Conservation (phyloP, 2,329 filamentous ascomycete genomes). For the Chaetothyriales sp. region DNA sequence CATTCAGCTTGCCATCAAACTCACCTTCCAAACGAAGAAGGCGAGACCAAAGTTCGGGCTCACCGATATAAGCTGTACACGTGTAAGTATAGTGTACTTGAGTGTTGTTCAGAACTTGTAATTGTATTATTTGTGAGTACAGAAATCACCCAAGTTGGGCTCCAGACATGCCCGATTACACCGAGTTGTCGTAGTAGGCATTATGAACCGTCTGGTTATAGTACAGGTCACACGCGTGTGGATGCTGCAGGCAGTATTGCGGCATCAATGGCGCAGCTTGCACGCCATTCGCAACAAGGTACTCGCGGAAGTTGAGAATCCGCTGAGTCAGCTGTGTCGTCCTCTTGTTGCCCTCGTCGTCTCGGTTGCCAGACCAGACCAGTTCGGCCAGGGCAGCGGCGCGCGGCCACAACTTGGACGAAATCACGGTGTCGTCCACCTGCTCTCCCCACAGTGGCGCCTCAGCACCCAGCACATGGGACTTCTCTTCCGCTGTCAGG, state of each 20-base stretch:
- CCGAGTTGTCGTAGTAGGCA: conserved; percentile 1
- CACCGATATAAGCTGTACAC: too few species aligned
- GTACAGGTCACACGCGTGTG: conserved; percentile 42
- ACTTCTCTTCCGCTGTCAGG: conserved; percentile 32
- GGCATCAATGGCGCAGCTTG: conserved; percentile 37
- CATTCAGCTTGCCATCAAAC: too few species aligned
- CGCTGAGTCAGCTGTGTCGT: conserved; percentile 40
- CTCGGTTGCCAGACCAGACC: conserved; percentile 40
- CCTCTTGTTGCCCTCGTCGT: conserved; percentile 34
- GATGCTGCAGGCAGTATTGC: conserved; percentile 43
- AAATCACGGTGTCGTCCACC: conserved; percentile 38
- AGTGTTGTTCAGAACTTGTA: too few species aligned
- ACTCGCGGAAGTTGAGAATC: conserved; percentile 45
- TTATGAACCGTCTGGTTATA: conserved; percentile 32
- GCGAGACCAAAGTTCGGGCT: too few species aligned
- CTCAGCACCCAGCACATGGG: conserved; percentile 37
- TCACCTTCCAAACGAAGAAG: too few species aligned
- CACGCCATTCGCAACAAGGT: conserved; percentile 40
- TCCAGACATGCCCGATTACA: neutral
- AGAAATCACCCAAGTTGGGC: too few species aligned
- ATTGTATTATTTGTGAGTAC: too few species aligned
- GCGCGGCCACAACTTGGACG: conserved; percentile 40
- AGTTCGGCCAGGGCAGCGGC: conserved; percentile 42
- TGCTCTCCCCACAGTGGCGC: conserved; percentile 41
- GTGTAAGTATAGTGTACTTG: too few species aligned